phyloP scores from a whole-genome alignment of 805 yeast species.

The Starmerella bombicola region DNA sequence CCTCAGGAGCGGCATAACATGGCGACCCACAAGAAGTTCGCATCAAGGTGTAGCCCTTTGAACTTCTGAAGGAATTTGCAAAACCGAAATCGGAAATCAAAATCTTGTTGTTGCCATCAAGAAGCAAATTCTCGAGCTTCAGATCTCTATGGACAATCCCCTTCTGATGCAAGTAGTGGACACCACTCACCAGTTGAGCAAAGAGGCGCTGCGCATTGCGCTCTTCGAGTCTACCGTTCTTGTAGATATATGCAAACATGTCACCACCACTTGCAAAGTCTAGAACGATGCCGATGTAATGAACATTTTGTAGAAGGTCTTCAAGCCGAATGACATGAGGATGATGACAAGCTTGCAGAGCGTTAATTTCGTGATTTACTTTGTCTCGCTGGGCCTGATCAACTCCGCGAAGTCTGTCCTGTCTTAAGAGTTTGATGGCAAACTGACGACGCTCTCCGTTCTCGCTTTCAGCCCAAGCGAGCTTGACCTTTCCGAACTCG shows the following conservation, averaged over 20 bases:
- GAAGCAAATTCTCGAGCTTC: conserved; percentile 57
- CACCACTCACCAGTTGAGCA: conserved; percentile 90
- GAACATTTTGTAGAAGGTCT: conserved; percentile 86
- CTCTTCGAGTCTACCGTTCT: conserved; percentile 77
- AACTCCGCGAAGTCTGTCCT: conserved; percentile 67
- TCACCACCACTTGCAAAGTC: conserved; percentile 98
- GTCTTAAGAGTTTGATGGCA: conserved; percentile 81
- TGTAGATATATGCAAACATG: conserved; percentile 80
- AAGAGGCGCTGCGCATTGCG: conserved; percentile 73
- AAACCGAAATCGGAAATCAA: conserved; percentile 89
- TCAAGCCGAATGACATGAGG: conserved; percentile 88
- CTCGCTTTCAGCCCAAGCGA: conserved; percentile 89
- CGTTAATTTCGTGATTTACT: conserved; percentile 86
- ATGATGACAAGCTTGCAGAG: conserved; percentile 63
- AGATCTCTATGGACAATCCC: conserved; percentile 71
- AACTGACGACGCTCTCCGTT: conserved; percentile 49
- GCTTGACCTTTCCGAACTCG: conserved; percentile 92
- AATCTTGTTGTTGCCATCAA: conserved; percentile 78
- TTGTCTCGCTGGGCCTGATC: conserved; percentile 78
- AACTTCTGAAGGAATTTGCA: conserved; percentile 60
- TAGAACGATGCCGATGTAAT: conserved; percentile 88
- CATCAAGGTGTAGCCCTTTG: conserved; percentile 51
- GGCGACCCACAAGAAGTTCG: conserved; percentile 94
- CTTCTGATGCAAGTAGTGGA: conserved; percentile 72
- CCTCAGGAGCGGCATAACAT: conserved; percentile 96